These are phyloP conservation scores for Candida jianshihensis DNA, from an alignment of 805 yeast species.

Conservation along the genomic window DNA sequence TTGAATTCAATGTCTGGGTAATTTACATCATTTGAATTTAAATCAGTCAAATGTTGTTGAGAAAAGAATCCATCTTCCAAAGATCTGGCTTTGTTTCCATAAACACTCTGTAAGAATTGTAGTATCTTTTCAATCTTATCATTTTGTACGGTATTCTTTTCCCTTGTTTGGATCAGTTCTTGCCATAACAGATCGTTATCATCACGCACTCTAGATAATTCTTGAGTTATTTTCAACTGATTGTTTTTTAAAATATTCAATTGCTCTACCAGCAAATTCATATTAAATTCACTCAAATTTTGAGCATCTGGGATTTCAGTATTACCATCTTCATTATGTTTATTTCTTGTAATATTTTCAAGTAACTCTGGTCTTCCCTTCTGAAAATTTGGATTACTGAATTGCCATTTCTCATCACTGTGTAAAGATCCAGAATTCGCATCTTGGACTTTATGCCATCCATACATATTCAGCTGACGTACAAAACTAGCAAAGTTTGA, in stretches of 20 bases:
- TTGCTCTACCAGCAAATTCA: slow-evolving; percentile 36
- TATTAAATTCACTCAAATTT: slow-evolving; percentile 3
- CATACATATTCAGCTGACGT: slow-evolving; percentile 95
- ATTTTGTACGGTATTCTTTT: slow-evolving; percentile 74
- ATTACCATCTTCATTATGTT: slow-evolving; percentile 24
- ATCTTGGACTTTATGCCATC: slow-evolving; percentile 98
- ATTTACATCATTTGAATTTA: not conserved
- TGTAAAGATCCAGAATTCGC: slow-evolving; percentile 67
- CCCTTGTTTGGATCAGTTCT: slow-evolving; percentile 73
- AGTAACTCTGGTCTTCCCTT: slow-evolving; percentile 76
- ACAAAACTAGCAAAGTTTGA: slow-evolving; percentile 94
- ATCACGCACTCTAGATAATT: slow-evolving; percentile 65
- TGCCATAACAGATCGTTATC: slow-evolving; percentile 89
- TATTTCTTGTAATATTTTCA: slow-evolving; percentile 79
- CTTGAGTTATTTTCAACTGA: slow-evolving; percentile 75
- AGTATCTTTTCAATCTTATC: slow-evolving; percentile 82
- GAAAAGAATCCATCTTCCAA: not conserved
- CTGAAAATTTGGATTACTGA: slow-evolving; percentile 74
- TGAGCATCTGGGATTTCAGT: slow-evolving; percentile 1
- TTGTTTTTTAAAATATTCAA: slow-evolving; percentile 50
- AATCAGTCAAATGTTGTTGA: not conserved
- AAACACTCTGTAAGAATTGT: slow-evolving; percentile 70
- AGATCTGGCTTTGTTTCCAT: slow-evolving; percentile 1
- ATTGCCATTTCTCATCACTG: slow-evolving; percentile 82
- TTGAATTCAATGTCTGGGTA: too few relatives aligned